Conservation (phyloP, 2,329 filamentous ascomycete species). For the Aspergillus thermomutatus region DNA sequence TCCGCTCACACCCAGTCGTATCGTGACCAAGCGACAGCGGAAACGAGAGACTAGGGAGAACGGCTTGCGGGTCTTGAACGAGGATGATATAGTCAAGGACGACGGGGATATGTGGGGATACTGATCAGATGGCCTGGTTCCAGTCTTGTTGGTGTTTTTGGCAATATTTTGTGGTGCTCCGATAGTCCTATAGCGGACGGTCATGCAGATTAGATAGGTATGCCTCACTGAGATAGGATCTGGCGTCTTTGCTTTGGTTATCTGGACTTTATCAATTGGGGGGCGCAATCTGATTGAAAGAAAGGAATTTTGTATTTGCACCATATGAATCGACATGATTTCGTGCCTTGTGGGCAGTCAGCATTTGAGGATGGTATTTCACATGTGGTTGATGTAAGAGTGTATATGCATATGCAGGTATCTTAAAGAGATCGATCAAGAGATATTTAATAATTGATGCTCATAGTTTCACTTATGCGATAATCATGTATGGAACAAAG, state of each 20-base stretch:
- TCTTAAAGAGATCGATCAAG: too few relatives aligned
- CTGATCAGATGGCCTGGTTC: neutral
- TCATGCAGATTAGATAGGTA: neutral
- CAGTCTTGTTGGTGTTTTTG: neutral
- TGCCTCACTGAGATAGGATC: neutral
- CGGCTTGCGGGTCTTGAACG: conserved; percentile 42
- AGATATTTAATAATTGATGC: too few relatives aligned
- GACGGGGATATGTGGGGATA: conserved; percentile 47
- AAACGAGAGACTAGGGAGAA: conserved; percentile 41
- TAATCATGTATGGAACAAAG: too few relatives aligned
- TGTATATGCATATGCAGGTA: too few relatives aligned
- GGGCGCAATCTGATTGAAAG: neutral
- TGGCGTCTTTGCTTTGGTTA: neutral
- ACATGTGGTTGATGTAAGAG: too few relatives aligned
- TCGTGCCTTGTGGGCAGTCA: too few relatives aligned
- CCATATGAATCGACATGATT: too few relatives aligned
- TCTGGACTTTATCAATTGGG: neutral
- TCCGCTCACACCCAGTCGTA: conserved; percentile 46
- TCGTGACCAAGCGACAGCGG: conserved; percentile 44
- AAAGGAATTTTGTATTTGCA: neutral
- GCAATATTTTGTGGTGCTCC: neutral
- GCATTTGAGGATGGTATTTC: too few relatives aligned
- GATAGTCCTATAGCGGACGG: neutral
- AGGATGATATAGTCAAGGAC: conserved; percentile 46
- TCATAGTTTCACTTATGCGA: too few relatives aligned